A percentile compares a stretch with the other conserved stretches of the same genome.
Conservation (phyloP, 805 yeast species). For the Tetrapisispora arboricola region DNA sequence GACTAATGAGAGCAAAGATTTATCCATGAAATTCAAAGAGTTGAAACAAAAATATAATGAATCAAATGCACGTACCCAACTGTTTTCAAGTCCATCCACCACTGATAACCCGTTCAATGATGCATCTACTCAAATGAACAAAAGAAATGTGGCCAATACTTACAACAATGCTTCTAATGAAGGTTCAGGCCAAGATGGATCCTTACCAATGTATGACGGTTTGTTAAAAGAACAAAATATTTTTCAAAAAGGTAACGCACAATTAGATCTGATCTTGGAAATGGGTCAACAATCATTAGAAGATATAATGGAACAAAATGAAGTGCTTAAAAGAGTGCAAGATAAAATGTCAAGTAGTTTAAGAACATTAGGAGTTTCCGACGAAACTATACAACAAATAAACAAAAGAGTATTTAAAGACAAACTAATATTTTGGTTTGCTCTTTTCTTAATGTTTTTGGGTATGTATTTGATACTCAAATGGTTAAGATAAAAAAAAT, state of each 20-base stretch:
- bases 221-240: constrained; percentile 56
- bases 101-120: constrained; percentile 20
- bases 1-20: constrained; percentile 30
- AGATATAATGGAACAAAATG: constrained; percentile 78
- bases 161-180: neutral
- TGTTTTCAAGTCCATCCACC: constrained; percentile 11
- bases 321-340: constrained; percentile 53
- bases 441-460: constrained; percentile 50
- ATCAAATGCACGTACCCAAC: constrained; percentile 18
- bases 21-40: constrained; percentile 26
- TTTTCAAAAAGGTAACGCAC: constrained; percentile 60
- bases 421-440: constrained; percentile 75
- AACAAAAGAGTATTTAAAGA: constrained; percentile 79
- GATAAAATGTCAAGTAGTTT: constrained; percentile 54
- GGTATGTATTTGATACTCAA: constrained; percentile 56
- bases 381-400: constrained; percentile 68
- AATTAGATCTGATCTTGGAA: constrained; percentile 80
- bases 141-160: constrained; percentile 21
- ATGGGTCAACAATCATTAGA: constrained; percentile 82
- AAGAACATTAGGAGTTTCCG: constrained; percentile 76
- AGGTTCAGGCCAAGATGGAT: constrained; percentile 1
- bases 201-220: constrained; percentile 43
- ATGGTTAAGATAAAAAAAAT: constrained; percentile 42
- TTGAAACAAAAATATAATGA: constrained; percentile 24
- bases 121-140: constrained; percentile 19